A percentile compares a stretch with the other conserved stretches of the same genome.
phyloP scores from a whole-genome alignment of 345 rosid genomes.

The Cardiospermum halicacabum region DNA sequence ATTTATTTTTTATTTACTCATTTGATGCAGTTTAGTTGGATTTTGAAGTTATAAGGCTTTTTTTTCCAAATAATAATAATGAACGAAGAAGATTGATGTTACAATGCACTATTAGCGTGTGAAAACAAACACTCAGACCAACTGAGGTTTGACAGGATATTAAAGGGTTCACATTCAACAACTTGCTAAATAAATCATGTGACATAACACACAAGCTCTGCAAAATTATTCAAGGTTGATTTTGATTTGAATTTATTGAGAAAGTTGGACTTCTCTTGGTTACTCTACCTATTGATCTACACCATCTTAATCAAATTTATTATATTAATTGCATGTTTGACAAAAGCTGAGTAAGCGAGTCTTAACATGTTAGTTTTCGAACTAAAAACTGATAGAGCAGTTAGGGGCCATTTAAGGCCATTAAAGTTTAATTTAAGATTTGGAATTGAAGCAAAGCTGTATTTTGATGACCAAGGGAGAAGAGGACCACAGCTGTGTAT shows the following conservation, averaged over 20 bases:
- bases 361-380: background rate
- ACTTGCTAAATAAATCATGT: background rate
- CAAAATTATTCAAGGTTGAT: background rate
- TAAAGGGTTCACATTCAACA: conserved; percentile 14
- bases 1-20: too few relatives aligned
- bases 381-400: background rate
- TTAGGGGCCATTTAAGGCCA: background rate
- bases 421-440: background rate
- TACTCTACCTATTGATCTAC: too few relatives aligned
- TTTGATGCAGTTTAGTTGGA: too few relatives aligned
- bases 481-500: background rate
- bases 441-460: background rate
- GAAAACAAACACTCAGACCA: conserved; percentile 2
- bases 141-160: background rate
- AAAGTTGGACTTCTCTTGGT: background rate
- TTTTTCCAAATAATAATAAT: too few relatives aligned
- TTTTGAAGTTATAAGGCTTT: too few relatives aligned
- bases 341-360: background rate
- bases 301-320: too few relatives aligned
- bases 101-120: background rate
- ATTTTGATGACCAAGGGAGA: background rate
- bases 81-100: background rate
- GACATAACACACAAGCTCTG: background rate
- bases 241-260: conserved; percentile 1
- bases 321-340: too few relatives aligned